These are phyloP conservation scores for Hypomyces perniciosus DNA, from an alignment of 2,329 filamentous ascomycete species.

Conservation along the genomic window DNA sequence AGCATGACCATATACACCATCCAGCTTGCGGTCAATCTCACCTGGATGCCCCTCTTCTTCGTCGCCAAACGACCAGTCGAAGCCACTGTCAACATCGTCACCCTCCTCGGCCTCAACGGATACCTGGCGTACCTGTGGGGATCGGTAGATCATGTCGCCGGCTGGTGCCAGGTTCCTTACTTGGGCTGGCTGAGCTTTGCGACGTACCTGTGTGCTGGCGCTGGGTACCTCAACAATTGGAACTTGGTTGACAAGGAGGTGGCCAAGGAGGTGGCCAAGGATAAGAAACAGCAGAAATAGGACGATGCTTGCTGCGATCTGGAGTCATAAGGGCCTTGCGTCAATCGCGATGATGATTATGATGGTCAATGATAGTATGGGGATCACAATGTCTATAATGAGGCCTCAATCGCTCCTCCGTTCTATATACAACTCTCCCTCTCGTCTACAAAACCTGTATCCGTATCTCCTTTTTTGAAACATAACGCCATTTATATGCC, in stretches of 20 bases:
- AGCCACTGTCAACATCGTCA: constrained; percentile 69
- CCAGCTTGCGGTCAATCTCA: constrained; percentile 77
- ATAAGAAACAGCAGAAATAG: constrained; percentile 15
- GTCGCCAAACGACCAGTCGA: constrained; percentile 64
- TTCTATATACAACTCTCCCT: neutral
- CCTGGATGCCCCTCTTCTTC: constrained; percentile 95
- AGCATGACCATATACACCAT: constrained; percentile 78
- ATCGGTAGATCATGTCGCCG: constrained; percentile 64
- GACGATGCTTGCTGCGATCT: neutral
- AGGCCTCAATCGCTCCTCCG: no score
- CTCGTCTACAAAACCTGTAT: neutral
- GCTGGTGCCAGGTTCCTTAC: constrained; percentile 74
- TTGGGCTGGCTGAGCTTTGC: constrained; percentile 82
- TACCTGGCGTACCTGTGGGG: constrained; percentile 74
- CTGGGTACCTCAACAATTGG: constrained; percentile 65
- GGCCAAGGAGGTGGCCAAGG: constrained; percentile 17
- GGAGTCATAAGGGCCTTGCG: neutral
- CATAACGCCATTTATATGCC: neutral
- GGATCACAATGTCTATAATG: no score
- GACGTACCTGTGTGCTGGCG: constrained; percentile 70
- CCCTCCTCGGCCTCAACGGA: constrained; percentile 63
- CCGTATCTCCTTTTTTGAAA: neutral
- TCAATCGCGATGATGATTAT: neutral
- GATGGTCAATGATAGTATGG: no score
- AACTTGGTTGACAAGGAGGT: constrained; percentile 38